Evolutionary conservation across 176 grass and related monocot species (phyloP), one percentile per base, ranked within the genome.

Genomic region (Carex scoparia): DNA sequence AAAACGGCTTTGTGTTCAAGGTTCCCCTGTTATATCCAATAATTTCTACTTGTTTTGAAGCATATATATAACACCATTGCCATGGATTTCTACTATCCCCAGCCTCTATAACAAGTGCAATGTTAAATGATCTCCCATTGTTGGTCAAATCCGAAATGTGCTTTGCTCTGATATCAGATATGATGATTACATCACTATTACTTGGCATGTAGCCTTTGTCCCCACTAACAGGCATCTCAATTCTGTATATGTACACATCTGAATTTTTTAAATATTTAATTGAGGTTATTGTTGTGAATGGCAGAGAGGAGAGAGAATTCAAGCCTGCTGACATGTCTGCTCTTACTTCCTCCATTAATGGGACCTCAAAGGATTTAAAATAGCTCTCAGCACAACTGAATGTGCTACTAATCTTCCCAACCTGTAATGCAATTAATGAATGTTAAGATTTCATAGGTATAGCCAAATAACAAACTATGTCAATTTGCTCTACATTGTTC

Each of bases 281-380:
- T 38, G 58, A 81, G 37, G 14, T 7, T 65, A 81, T 65, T 81
- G 53, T 65, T 23, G 40, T 65, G 12, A 14, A 81, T 6, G 59
- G 79, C 33, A 6, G 79, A 63, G 79, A 81, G 31, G 58, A 37
- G 35, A 81, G 59, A 46, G 60, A 1, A 27, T 61, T 65, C 59
- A 81, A 65, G 10, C 79, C 79, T 30, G 59, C 57, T 44, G 59
- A 81, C 53, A 81, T 81, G 27, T 81, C 79, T 81, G 79, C 35
- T 44, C 79, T 81, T 33, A 81, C 32, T 35, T 81, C 79, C 79
- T 81, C 79, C 60, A 81, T 81, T 38, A 81, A 3, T 19, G 79
- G 79, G 7, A 48, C 6, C 16, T 65, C 59, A 15, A 63, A 81
- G 18, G 79, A 63, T 63, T 64, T 81, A 4, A 81, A 81, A 81